Evolutionary conservation across 2,329 filamentous ascomycete species (phyloP).

Genomic region (Xylaria sp.): DNA sequence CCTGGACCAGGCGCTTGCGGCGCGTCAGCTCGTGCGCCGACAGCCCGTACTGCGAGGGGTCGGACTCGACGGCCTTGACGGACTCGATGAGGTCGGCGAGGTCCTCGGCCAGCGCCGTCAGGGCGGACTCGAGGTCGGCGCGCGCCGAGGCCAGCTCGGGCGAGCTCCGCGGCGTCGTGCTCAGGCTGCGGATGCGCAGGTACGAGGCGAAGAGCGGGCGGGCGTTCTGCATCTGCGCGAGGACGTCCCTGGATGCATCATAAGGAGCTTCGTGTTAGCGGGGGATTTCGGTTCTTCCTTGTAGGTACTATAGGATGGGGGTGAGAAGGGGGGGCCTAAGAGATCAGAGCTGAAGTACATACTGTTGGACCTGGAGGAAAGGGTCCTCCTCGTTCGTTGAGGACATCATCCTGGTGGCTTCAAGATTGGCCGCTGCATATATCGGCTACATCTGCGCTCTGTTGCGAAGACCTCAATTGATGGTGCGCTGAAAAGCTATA

Average conservation of each 20-base stretch:
- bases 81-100: slow-evolving; percentile 85
- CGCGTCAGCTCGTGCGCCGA: slow-evolving; percentile 80
- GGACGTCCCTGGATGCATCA: slow-evolving; percentile 70
- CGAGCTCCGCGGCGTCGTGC: slow-evolving; percentile 57
- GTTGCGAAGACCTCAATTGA: background rate
- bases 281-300: slow-evolving; percentile 1
- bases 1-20: slow-evolving; percentile 79
- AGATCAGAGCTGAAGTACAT: slow-evolving; percentile 33
- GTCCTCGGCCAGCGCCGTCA: slow-evolving; percentile 76
- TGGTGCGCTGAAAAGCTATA: background rate
- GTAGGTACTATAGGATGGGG: background rate
- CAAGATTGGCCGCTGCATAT: slow-evolving; percentile 29
- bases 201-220: slow-evolving; percentile 92
- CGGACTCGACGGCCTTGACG: slow-evolving; percentile 82
- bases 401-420: slow-evolving; percentile 62
- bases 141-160: slow-evolving; percentile 84
- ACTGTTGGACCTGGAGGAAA: slow-evolving; percentile 74
- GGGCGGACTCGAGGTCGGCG: slow-evolving; percentile 66
- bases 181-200: slow-evolving; percentile 87
- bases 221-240: slow-evolving; percentile 76
- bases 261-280: background rate
- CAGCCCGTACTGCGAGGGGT: slow-evolving; percentile 86
- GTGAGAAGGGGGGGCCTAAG: slow-evolving; percentile 5
- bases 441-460: slow-evolving; percentile 32
- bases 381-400: slow-evolving; percentile 69